Base-by-base conservation (phyloP, 2,329 filamentous ascomycete genomes). In the Alternaria conjuncta region DNA sequence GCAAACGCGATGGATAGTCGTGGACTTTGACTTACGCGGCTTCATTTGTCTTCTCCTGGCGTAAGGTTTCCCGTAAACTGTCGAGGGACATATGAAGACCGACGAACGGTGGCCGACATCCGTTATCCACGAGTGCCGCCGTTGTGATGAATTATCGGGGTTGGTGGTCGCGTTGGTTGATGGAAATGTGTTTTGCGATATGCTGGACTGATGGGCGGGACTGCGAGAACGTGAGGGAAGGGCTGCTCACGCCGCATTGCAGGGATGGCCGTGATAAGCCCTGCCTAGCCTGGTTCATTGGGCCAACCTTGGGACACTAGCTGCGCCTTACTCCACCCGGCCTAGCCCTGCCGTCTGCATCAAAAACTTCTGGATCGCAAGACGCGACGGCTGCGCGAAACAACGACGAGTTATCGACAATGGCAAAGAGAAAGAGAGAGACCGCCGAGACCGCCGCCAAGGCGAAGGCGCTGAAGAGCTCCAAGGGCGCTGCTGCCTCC, bases 71-170 rank as follows among this genome's bases (percentile, higher is more conserved):
- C 76, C 80, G 79, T 72, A 79, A 73, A 70, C 76, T 77, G 77
- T 82, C 80, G 77, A 83, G 75, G 78, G 82, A 84, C 83, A 85
- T 85, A 80, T 80, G 81, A 82, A 72, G 68, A 71, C 73, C 69
- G 72, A 73, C 71, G 64, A 73, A 69, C 76, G 69, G 73, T 71
- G 78, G 79, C 78, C 81, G 77, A 82, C 82, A 84, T 84, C 82
- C 80, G 83, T 82, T 79, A 79, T 81, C 79, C 79, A 79, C 77
- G 74, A 78, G 75, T 75, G 78, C 71, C 75, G 78, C 78, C 78
- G 77, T 75, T 69, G 71, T 80, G 78, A 77, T 77, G 76, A 70
- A 75, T 78, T 79, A 68, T 65, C 56, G 66, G 66, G 60, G 60
- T 71, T 71, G 61, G 66, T 60, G 67, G 63, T 66, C 68, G 71